A percentile compares a stretch with the other conserved stretches of the same genome.
Evolutionary conservation across 2,329 filamentous ascomycete genomes (phyloP).

Genomic region (Colletotrichum sp.): DNA sequence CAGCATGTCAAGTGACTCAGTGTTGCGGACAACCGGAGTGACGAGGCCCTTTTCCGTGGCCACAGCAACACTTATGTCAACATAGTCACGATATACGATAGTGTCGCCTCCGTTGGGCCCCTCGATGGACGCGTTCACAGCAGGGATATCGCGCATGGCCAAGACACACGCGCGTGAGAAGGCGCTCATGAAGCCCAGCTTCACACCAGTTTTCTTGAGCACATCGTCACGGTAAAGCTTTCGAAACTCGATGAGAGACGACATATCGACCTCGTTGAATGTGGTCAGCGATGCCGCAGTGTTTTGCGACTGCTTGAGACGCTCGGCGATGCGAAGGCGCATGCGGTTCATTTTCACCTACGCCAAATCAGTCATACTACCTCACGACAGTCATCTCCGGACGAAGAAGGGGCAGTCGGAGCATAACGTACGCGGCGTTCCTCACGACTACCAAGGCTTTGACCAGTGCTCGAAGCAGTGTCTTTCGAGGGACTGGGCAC

Average conservation of each 20-base stretch:
- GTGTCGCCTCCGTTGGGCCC: slow-evolving; percentile 94
- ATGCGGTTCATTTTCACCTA: slow-evolving; percentile 99
- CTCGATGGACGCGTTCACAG: slow-evolving; percentile 96
- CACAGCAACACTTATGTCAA: slow-evolving; percentile 96
- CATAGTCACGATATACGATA: slow-evolving; percentile 97
- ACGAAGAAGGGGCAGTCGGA: background rate
- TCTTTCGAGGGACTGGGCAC: slow-evolving; percentile 22
- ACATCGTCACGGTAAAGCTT: slow-evolving; percentile 97
- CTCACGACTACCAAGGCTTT: slow-evolving; percentile 74
- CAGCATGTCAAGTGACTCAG: slow-evolving; percentile 86
- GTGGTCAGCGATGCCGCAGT: slow-evolving; percentile 96
- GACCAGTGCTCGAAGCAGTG: slow-evolving; percentile 31
- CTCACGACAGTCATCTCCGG: background rate
- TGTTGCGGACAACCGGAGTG: slow-evolving; percentile 94
- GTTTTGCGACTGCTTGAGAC: slow-evolving; percentile 98
- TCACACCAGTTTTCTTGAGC: slow-evolving; percentile 94
- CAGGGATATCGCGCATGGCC: slow-evolving; percentile 93
- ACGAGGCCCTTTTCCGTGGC: slow-evolving; percentile 97
- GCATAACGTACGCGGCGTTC: slow-evolving; percentile 77
- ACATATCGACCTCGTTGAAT: slow-evolving; percentile 99
- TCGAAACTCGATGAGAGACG: slow-evolving; percentile 93
- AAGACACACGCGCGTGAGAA: slow-evolving; percentile 90
- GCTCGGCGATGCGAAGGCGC: slow-evolving; percentile 95
- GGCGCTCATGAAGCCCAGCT: slow-evolving; percentile 99
- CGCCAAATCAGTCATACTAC: background rate